Base-by-base conservation (phyloP, 208 protist species). In the Crithidia acanthocephali region DNA sequence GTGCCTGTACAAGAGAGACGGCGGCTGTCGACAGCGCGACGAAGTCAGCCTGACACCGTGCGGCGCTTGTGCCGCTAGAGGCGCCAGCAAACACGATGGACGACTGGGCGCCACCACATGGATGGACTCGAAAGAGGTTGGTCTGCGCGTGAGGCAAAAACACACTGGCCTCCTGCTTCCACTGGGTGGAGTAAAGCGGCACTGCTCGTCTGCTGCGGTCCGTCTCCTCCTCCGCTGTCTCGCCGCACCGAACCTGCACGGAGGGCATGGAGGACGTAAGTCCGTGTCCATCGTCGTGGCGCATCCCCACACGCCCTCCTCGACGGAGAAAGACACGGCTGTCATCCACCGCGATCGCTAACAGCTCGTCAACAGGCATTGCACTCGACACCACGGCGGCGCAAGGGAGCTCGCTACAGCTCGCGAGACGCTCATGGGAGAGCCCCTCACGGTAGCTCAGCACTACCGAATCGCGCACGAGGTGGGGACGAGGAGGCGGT, bases 281-380 rank as follows among this genome's bases (percentile, higher is more conserved):
- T 25, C n/a, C 0, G 0, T 13, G 5, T 27, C 23, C 25, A 37
- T 42, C 28, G 63, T 16, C 18, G 51, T 20, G 16, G 9, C 5
- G 51, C 25, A 22, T 20, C 25, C 35, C 22, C 10, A 67, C 61
- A 11, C 61, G 47, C 3, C 50, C 50, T 44, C 37, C 51, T 5
- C 60, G 60, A 18, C 72, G 72, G 10, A 76, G 33, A 45, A 71
- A 42, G 13, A 76, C 51, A 18, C 56, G 72, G 23, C 72, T 70
- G 28, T 70, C 72, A 18, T 76, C 72, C 20, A 63, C 66, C 18
- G 63, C 72, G 0, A 76, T 42, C 13, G 72, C 52, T 5, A 76
- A 47, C 25, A 76, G 45, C 27, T 70, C 72, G 37, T 52, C 37
- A 6, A 13, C 37, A 42, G 13, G 13, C n/a, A n/a, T n/a, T n/a